Base-by-base conservation (phyloP, 2,329 filamentous ascomycete genomes). In the Diaporthe sp. region DNA sequence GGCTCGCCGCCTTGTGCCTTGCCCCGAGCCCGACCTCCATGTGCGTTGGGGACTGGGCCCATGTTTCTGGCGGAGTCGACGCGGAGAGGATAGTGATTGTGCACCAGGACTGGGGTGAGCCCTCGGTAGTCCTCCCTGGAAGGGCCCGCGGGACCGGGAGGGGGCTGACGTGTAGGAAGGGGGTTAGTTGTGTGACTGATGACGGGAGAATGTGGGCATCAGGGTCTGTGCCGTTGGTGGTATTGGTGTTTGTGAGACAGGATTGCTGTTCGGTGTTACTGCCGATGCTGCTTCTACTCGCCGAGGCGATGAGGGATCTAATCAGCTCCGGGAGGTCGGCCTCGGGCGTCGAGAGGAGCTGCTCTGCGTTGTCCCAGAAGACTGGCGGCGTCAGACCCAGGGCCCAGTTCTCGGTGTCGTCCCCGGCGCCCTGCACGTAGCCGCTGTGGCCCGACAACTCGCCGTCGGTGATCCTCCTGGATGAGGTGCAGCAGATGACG, bases 331-430 rank as follows among this genome's bases (percentile, higher is more conserved):
- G 87, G 0, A 91, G 83, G 3, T 95, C 91, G 13, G 90, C 88
- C 80, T 98, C 96, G 0, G 89, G 80, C 0, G 92, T 89, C 0
- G 83, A 83, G 28, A 97, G 85, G 15, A 98, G 86, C 8, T 81
- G 53, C 0, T 90, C 86, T 57, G 86, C 86, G 79, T 98, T 87
- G 2, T 83, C 84, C 97, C 97, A 99, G 84, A 98, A 99, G 0
- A 96, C 77, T 0, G 86, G 82, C 0, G 96, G 91, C 0, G 94
- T 97, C 22, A 98, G 89, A 0, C 95, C 95, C 72, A 90, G 86
- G 1, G 95, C 93, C 97, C 97, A 99, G 79, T 94, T 95, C 86
- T 99, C 97, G 17, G 94, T 95, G 82, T 99, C 97, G 83, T 99
- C 97, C 2, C 94, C 97, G 0, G 96, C 96, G 69, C 97, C 97